Conservation (phyloP, 169 alveolate genomes). For the Eimeria mitis region DNA sequence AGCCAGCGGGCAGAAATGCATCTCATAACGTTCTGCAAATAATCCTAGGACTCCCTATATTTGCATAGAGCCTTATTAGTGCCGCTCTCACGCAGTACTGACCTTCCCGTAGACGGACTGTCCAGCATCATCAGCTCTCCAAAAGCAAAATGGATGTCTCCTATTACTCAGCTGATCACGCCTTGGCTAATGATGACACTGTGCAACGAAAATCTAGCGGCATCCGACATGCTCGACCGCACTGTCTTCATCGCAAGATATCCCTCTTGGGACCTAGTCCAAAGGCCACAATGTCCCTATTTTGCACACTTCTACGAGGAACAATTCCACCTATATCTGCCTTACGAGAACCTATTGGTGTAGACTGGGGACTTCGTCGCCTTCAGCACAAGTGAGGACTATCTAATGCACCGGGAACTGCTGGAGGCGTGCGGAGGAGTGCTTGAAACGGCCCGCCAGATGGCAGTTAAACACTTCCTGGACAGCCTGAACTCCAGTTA, state of each 20-base stretch:
- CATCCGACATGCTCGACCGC: background rate
- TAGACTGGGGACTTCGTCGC: conserved; percentile 72
- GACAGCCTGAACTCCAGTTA: background rate
- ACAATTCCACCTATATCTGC: background rate
- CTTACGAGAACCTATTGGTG: conserved; percentile 58
- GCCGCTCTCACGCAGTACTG: background rate
- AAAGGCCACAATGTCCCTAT: conserved; percentile 29
- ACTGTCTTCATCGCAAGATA: conserved; percentile 30
- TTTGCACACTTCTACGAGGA: conserved; percentile 42
- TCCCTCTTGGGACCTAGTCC: conserved; percentile 37
- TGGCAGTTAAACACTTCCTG: too few species aligned
- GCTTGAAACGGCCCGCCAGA: background rate
- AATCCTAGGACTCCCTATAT: background rate
- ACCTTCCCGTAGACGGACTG: background rate
- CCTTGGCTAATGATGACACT: background rate
- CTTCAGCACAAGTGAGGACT: conserved; percentile 30
- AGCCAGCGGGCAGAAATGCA: background rate
- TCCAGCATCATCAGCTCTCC: background rate
- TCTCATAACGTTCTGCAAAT: background rate
- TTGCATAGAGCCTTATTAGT: background rate
- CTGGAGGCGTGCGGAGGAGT: background rate
- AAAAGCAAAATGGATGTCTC: background rate
- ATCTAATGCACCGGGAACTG: too few species aligned
- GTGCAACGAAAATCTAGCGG: background rate
- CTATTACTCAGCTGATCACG: background rate